Percentiles rank a stretch among this genome's conserved stretches.
phyloP scores from a whole-genome alignment of 805 yeast genomes.

The Candida ortonii region DNA sequence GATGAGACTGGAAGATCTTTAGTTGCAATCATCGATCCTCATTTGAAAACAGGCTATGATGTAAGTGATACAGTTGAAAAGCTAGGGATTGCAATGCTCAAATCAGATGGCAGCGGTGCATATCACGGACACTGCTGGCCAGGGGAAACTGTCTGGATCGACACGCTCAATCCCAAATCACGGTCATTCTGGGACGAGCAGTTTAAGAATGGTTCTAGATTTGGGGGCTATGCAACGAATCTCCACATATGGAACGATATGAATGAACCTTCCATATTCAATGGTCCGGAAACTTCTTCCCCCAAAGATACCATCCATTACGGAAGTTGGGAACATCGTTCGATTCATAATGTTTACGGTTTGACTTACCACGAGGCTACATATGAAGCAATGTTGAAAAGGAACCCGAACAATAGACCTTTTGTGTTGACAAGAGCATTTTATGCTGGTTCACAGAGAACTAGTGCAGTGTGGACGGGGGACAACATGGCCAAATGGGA shows the following conservation, averaged over 20 bases:
- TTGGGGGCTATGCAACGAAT: slow-evolving; percentile 55
- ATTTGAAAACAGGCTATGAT: slow-evolving; percentile 67
- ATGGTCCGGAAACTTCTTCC: slow-evolving; percentile 91
- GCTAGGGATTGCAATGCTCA: slow-evolving; percentile 42
- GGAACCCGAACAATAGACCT: slow-evolving; percentile 64
- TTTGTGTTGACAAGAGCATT: slow-evolving; percentile 84
- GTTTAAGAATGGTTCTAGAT: slow-evolving; percentile 43
- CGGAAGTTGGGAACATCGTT: slow-evolving; percentile 86
- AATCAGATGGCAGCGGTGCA: slow-evolving; percentile 40
- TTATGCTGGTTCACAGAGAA: slow-evolving; percentile 87
- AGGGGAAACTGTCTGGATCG: slow-evolving; percentile 93
- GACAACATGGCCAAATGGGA: slow-evolving; percentile 95
- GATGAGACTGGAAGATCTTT: slow-evolving; percentile 75
- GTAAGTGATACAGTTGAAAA: slow-evolving; percentile 53
- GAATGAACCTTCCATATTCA: slow-evolving; percentile 95
- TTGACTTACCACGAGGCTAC: slow-evolving; percentile 79
- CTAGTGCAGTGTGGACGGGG: slow-evolving; percentile 97
- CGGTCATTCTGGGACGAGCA: slow-evolving; percentile 56
- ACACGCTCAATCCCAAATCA: slow-evolving; percentile 67
- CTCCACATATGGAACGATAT: slow-evolving; percentile 94
- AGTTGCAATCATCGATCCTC: slow-evolving; percentile 89
- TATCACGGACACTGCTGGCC: slow-evolving; percentile 97
- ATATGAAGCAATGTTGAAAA: slow-evolving; percentile 54
- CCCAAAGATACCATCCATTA: slow-evolving; percentile 78
- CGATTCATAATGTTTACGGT: slow-evolving; percentile 86